Evolutionary conservation across 805 yeast species (phyloP).

Genomic region (Kodamaea hsintzibuensis): DNA sequence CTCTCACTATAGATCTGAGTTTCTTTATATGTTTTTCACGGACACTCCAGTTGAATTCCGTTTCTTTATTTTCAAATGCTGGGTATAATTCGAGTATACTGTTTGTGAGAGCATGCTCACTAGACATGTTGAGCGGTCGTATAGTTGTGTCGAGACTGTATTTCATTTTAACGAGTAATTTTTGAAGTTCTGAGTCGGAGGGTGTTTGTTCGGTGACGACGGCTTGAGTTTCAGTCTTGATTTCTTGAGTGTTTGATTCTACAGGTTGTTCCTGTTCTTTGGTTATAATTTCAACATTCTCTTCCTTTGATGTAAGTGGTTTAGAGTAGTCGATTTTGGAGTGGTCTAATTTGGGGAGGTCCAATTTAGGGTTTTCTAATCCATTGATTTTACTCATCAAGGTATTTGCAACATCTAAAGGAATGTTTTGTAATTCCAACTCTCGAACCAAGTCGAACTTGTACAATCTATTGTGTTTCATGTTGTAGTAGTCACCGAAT

Average conservation of each 20-base stretch:
- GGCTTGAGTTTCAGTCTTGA: background rate
- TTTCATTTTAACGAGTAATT: slow-evolving; percentile 22
- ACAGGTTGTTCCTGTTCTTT: background rate
- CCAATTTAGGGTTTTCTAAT: background rate
- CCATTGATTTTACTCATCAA: slow-evolving; percentile 10
- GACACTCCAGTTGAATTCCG: slow-evolving; percentile 81
- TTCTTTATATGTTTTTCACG: slow-evolving; percentile 65
- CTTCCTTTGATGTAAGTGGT: too few relatives aligned
- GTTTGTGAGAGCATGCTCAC: slow-evolving; percentile 19
- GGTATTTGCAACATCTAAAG: slow-evolving; percentile 7
- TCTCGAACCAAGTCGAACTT: slow-evolving; percentile 47
- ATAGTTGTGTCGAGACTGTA: slow-evolving; percentile 43
- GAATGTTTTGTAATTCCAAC: slow-evolving; percentile 34
- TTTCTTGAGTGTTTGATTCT: background rate
- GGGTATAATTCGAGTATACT: slow-evolving; percentile 21
- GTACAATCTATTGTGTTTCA: slow-evolving; percentile 38
- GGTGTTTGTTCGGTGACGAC: background rate
- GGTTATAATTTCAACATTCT: background rate
- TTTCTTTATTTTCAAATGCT: slow-evolving; percentile 69
- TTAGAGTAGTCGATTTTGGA: background rate
- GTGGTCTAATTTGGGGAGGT: background rate
- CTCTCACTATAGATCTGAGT: slow-evolving; percentile 61
- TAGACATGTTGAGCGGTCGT: slow-evolving; percentile 29
- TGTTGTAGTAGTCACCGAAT: slow-evolving; percentile 28
- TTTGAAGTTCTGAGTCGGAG: slow-evolving; percentile 10